Percentiles rank a stretch among this genome's conserved stretches.
phyloP scores from a whole-genome alignment of 2,329 filamentous ascomycete species.

The Colletotrichum lentis region DNA sequence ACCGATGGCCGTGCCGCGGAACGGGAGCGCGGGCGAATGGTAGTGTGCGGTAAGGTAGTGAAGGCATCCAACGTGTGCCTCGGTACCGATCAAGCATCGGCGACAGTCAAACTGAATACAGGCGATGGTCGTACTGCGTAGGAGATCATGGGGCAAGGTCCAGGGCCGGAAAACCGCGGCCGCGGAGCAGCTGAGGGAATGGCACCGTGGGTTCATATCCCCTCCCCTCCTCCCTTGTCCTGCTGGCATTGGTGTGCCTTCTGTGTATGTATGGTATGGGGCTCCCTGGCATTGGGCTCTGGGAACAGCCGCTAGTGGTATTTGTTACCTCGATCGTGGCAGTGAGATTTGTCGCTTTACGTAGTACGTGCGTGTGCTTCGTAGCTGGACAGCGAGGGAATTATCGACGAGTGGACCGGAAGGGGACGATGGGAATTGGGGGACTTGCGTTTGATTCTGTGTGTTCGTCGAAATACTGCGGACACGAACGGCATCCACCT shows the following conservation, averaged over 20 bases:
- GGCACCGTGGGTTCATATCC: conserved; percentile 13
- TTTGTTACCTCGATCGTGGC: conserved; percentile 2
- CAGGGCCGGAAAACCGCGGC: conserved; percentile 31
- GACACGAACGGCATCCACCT: neutral
- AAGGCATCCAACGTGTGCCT: conserved; percentile 24
- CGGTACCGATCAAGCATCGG: conserved; percentile 26
- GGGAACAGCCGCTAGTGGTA: neutral
- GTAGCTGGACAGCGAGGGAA: conserved; percentile 9
- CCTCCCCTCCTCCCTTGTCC: neutral
- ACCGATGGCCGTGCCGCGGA: conserved; percentile 29
- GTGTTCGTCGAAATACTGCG: neutral
- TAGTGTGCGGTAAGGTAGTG: neutral
- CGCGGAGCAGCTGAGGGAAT: conserved; percentile 32
- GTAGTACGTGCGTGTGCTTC: neutral
- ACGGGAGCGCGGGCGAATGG: conserved; percentile 29
- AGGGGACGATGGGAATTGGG: neutral
- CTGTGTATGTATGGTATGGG: conserved; percentile 4
- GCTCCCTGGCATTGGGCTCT: conserved; percentile 3
- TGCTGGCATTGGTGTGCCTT: conserved; percentile 9
- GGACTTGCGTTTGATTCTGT: neutral
- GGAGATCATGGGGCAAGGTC: conserved; percentile 27
- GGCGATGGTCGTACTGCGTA: conserved; percentile 4
- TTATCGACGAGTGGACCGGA: neutral
- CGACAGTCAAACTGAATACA: conserved; percentile 1
- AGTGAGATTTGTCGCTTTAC: neutral